Evolutionary conservation across 1,284 basidiomycete genomes (phyloP), one percentile per base, ranked within the genome.

Genomic region (Heterobasidion parviporum): DNA sequence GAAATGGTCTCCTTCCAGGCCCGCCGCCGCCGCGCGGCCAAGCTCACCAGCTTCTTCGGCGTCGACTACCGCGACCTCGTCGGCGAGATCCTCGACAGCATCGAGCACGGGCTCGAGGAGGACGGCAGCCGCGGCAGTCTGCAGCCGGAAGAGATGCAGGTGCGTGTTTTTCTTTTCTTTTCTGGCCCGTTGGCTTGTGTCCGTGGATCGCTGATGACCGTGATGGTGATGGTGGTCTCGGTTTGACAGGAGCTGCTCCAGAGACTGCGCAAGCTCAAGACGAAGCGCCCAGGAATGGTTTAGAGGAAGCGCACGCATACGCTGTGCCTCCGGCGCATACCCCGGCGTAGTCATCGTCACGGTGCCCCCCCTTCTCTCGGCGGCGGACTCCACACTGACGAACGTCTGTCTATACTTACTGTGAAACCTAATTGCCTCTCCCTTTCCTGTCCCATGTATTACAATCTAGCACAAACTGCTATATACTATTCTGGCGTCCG

Each of bases 41-140:
- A 92, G 72, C 74, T 91, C 57, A 84, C 85, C 32, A 78, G 85
- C 68, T 91, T 92, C 75, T 92, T 92, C 67, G 89, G 89, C 15
- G 89, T 90, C 49, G 78, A 88, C 66, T 90, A 92, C 65, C 78
- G 82, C 33, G 85, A 87, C 54, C 71, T 91, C 56, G 83, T 92
- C 59, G 76, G 74, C 49, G 85, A 90, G 64, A 80, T 92, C 20
- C 69, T 92, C 60, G 86, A 89, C 59, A 89, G 84, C 58, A 84
- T 92, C 62, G 89, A 91, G 69, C 79, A 74, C 58, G 86, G 86
- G 50, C 73, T 91, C 48, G 81, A 87, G 63, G 79, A 85, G 61
- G 88, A 89, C 66, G 68, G 76, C 52, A 77, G 73, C 46, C 73
- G 74, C 51, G 89, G 88, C 20, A 81, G 78, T 0, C 67, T 91